Base-by-base conservation (phyloP, 139 green algal species). In the Micractinium conductrix region DNA sequence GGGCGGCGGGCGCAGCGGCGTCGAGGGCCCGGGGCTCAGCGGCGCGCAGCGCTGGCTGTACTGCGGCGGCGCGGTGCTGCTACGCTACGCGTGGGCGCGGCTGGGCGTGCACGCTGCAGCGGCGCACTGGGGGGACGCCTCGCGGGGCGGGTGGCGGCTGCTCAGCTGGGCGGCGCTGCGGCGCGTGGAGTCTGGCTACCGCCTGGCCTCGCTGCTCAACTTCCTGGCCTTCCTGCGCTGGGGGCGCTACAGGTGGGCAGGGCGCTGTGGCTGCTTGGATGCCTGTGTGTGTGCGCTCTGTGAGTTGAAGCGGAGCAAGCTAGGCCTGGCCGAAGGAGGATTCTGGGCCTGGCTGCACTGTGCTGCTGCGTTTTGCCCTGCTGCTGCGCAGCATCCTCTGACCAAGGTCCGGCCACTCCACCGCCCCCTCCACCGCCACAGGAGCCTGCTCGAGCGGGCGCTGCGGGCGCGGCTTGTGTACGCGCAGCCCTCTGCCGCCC, bases 381-480 rank as follows among this genome's bases (percentile, higher is more conserved):
- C 12, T 58, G 48, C 14, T 58, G 48, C 12, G 48, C 10, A 58
- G 48, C 48, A 10, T n/a, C n/a, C n/a, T n/a, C n/a, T n/a, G n/a
- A n/a, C n/a, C n/a, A n/a, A n/a, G n/a, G n/a, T n/a, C n/a, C n/a
- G n/a, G n/a, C n/a, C n/a, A n/a, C n/a, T n/a, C n/a, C n/a, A n/a
- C 33, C 2, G 0, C 12, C 14, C 35, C 14, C 10, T 17, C 65
- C 30, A 45, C 74, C 22, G 48, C 50, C 7, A 68, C 89, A 95
- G 94, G 86, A 95, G 87, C 37, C 43, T 98, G 35, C 81, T 96
- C 65, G 96, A 99, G 90, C 88, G 94, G 9, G 8, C 94, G 38
- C 72, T 97, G 35, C 63, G 93, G 0, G 89, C 91, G 17, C 88
- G 94, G 19, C 84, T 97, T 58, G 94, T 98, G 43, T 98, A 97